A percentile compares a stretch with the other conserved stretches of the same genome.
These are phyloP conservation scores for Beauveria sp. DNA, from an alignment of 2,329 filamentous ascomycete species.

Conservation along the genomic window DNA sequence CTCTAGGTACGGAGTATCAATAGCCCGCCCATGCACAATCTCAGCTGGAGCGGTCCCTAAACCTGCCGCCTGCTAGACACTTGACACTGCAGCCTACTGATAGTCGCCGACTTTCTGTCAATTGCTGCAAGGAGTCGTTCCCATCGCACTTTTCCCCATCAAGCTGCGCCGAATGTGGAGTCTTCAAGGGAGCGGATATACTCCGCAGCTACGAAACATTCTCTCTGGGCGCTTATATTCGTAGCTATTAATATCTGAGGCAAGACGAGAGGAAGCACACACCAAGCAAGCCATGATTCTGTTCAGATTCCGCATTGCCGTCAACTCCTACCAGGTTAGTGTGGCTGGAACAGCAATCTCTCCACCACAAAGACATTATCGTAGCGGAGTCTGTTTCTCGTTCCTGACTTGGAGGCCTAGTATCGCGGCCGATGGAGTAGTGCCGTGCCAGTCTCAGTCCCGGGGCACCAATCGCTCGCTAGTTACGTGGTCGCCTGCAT, in stretches of 20 bases:
- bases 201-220: conserved; percentile 8
- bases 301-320: background rate
- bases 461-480: background rate
- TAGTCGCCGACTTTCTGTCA: background rate
- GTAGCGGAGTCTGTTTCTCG: conserved; percentile 6
- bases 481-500: background rate
- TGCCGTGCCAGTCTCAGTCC: background rate
- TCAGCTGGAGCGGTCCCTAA: background rate
- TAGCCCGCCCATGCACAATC: too few species aligned
- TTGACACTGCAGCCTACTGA: background rate
- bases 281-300: background rate
- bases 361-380: background rate
- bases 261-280: background rate
- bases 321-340: background rate
- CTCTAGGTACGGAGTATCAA: too few species aligned
- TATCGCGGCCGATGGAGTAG: conserved; percentile 1
- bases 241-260: conserved; percentile 7
- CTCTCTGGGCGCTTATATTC: background rate
- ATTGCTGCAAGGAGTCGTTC: background rate
- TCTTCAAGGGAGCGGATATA: background rate
- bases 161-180: background rate
- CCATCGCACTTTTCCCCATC: background rate
- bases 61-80: background rate
- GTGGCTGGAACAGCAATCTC: background rate
- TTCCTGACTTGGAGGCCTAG: conserved; percentile 3